Evolutionary conservation across 169 alveolate species (phyloP), one percentile per base, ranked within the genome.

Genomic region (Cryptosporidium ubiquitum): DNA sequence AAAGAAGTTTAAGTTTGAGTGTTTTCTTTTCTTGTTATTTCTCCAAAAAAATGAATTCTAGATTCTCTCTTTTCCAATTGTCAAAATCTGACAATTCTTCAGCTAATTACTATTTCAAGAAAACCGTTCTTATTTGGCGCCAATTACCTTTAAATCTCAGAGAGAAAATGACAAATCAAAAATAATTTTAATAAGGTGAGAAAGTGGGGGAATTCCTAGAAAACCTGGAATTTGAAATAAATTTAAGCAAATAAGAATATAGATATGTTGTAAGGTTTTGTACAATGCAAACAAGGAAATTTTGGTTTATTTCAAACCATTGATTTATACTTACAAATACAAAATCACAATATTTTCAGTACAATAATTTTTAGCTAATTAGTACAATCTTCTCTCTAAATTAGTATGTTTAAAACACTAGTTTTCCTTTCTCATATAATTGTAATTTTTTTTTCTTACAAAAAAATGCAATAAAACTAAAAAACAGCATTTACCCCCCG

Each of bases 31-130:
- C 66, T 55, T 23, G 9, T 55, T 20, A 3, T 55, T 20, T 26
- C n/a, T 5, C 37, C 29, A 55, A 55, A 55, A 55, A 55, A 23
- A n/a, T 10, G 66, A 55, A 55, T 55, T 20, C 66, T 20, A 20
- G 66, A 55, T 55, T 7, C 16, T 55, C 37, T 26, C 4, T 55
- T 47, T 2, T 20, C 37, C 18, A 18, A n/a, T 37, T 37, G 71
- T 64, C 71, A 64, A 64, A 64, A 64, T 2, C 49, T 64, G 71
- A 64, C 71, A 26, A 64, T 26, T 26, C n/a, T 29, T 64, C 16
- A 47, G 23, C 16, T 16, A 47, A 47, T 3, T 0, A 64, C 49
- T 29, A 55, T 55, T 64, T 31, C 42, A 29, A 26, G 29, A n/a
- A 64, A 9, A 64, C 29, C 14, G 0, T 33, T 33, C 33, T 31